Evolutionary conservation across 1,284 basidiomycete genomes (phyloP).

Genomic region (Trametes polyzona): DNA sequence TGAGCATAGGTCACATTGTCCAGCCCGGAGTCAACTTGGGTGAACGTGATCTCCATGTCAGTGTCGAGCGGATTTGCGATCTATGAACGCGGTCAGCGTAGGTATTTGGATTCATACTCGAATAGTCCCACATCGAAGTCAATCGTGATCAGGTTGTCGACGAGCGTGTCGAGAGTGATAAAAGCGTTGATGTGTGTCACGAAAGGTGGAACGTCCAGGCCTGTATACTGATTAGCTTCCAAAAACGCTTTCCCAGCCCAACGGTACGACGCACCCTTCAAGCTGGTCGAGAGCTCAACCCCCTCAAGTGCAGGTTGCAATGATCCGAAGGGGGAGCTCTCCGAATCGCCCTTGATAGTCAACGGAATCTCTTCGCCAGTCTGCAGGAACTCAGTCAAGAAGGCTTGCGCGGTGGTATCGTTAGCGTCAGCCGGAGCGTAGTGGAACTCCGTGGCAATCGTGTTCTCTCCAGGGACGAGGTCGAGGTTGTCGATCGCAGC

Average conservation of each 20-base stretch:
- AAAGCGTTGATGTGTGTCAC: constrained; percentile 50
- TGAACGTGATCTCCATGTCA: constrained; percentile 55
- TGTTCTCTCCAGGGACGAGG: constrained; percentile 64
- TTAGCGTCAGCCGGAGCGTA: constrained; percentile 69
- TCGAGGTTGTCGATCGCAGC: constrained; percentile 64
- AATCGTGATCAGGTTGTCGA: constrained; percentile 54
- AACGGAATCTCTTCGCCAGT: constrained; percentile 50
- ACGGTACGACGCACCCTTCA: constrained; percentile 32
- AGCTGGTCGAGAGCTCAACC: constrained; percentile 52
- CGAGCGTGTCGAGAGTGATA: constrained; percentile 53
- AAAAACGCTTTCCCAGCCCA: too few species aligned
- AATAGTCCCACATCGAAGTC: constrained; percentile 53
- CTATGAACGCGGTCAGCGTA: neutral
- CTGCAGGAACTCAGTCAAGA: constrained; percentile 53
- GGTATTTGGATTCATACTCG: neutral
- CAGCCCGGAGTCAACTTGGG: constrained; percentile 59
- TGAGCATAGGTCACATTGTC: constrained; percentile 58
- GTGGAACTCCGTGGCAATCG: constrained; percentile 62
- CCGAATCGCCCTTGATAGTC: constrained; percentile 59
- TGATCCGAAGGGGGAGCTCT: constrained; percentile 68
- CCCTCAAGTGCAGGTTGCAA: constrained; percentile 61
- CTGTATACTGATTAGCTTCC: constrained; percentile 30
- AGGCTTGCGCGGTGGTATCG: constrained; percentile 62
- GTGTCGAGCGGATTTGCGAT: constrained; percentile 58
- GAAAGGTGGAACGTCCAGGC: constrained; percentile 48